A percentile compares a stretch with the other conserved stretches of the same genome.
phyloP scores from a whole-genome alignment of 2,329 filamentous ascomycete species.

The Monosporascus cannonballus region DNA sequence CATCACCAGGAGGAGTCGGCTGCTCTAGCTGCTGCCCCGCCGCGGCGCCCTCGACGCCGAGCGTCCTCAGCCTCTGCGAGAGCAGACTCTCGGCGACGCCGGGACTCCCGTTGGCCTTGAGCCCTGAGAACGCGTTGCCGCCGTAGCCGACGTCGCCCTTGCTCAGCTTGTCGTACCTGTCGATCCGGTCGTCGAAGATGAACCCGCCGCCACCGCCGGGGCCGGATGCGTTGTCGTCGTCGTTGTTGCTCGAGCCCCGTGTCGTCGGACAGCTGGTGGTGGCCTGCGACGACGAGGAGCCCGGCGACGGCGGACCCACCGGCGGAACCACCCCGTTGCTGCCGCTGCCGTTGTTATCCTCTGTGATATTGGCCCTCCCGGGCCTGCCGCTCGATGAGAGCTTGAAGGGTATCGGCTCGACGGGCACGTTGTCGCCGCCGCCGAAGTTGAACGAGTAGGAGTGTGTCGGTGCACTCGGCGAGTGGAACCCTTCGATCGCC shows the following conservation, averaged over 20 bases:
- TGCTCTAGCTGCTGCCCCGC: slow-evolving; percentile 1
- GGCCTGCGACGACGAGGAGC: slow-evolving; percentile 8
- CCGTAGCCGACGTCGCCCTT: slow-evolving; percentile 61
- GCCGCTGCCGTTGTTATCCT: slow-evolving; percentile 27
- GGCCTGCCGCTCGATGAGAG: slow-evolving; percentile 23
- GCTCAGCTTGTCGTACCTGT: slow-evolving; percentile 59
- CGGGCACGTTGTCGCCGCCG: slow-evolving; percentile 27
- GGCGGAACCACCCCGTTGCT: slow-evolving; percentile 14
- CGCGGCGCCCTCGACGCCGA: slow-evolving; percentile 41
- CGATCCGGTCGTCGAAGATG: slow-evolving; percentile 17
- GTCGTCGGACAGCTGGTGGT: slow-evolving; percentile 23
- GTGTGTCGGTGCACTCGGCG: slow-evolving; percentile 14
- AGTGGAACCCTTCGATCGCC: slow-evolving; percentile 24
- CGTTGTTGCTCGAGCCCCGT: slow-evolving; percentile 24
- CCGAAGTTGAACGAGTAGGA: slow-evolving; percentile 20
- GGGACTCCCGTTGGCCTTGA: slow-evolving; percentile 29
- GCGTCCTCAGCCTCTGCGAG: slow-evolving; percentile 59
- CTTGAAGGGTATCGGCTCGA: slow-evolving; percentile 48
- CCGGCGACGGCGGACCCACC: slow-evolving; percentile 19
- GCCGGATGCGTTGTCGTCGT: slow-evolving; percentile 12
- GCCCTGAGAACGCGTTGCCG: slow-evolving; percentile 42
- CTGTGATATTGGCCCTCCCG: slow-evolving; percentile 17
- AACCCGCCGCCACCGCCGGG: slow-evolving; percentile 5
- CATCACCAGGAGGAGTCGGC: too few species aligned
- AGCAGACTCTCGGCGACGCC: slow-evolving; percentile 59